Base-by-base conservation (phyloP, 768 basidiomycete genomes). In the Hericium coralloides region DNA sequence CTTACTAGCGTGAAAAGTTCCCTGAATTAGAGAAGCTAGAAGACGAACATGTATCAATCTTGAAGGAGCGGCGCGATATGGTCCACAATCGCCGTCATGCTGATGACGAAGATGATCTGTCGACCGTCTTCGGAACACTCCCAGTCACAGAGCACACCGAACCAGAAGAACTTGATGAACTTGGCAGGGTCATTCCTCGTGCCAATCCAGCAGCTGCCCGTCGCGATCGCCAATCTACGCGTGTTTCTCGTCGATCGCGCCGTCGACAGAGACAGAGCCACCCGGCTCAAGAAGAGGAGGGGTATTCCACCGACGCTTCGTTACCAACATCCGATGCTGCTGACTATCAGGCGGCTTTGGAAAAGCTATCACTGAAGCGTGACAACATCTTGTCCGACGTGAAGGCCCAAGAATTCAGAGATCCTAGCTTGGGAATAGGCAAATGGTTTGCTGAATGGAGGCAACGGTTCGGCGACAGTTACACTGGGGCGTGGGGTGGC, bases 401-500 rank as follows among this genome's bases (percentile, higher is more conserved):
- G 8, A 77, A 77, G 55, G 90, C 89, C 12, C 80, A 82, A 49
- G 94, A 94, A 61, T 97, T 95, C 71, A 76, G 76, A 56, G 84
- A 95, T 69, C 93, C 94, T 1, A 76, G 74, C 10, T 77, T 80
- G 56, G 93, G 92, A 0, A 69, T 87, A 68, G 87, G 76, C 51
- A 68, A 76, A 67, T 61, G 81, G 71, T 86, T 86, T 55, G 77
- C 75, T 1, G 77, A 74, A 58, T 98, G 95, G 95, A 76, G 92
- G 54, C 76, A 80, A 59, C 78, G 76, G 59, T 92, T 87, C 62
- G 75, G 75, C 5, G 94, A 98, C 60, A 92, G 80, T 58, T 98
- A 95, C 71, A 73, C 78, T 2, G 85, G 88, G 39, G 95, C 95
- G 4, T 98, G 90, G 77, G 94, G 94, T 49, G 90, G 93, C 4